These are phyloP conservation scores for Kodamaea anthophila DNA, from an alignment of 1,139 yeast species.

Conservation along the genomic window DNA sequence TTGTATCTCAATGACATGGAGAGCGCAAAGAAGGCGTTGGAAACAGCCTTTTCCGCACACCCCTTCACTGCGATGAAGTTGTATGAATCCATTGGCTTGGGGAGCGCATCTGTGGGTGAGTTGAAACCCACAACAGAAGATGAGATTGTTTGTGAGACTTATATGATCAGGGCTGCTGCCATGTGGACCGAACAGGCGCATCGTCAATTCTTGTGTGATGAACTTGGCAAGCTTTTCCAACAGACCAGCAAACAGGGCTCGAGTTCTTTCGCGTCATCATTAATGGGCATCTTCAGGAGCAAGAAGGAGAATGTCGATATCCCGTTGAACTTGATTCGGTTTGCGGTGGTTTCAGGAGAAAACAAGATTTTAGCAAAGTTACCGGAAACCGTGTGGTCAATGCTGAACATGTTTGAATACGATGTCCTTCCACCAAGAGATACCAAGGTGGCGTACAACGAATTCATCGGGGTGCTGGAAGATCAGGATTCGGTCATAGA, in stretches of 20 bases:
- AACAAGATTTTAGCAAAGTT: conserved; percentile 62
- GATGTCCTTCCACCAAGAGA: conserved; percentile 62
- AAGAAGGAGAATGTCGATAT: conserved; percentile 23
- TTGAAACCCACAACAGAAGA: conserved; percentile 21
- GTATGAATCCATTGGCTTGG: conserved; percentile 35
- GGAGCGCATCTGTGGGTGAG: conserved; percentile 19
- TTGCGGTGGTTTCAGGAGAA: conserved; percentile 66
- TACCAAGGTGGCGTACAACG: conserved; percentile 22
- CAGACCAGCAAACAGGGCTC: neutral
- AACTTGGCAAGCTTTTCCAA: conserved; percentile 33
- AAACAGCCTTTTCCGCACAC: conserved; percentile 47
- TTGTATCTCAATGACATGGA: conserved; percentile 31
- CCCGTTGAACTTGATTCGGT: conserved; percentile 58
- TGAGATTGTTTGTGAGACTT: conserved; percentile 43
- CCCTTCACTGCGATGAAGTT: conserved; percentile 55
- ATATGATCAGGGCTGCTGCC: conserved; percentile 42
- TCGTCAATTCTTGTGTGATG: conserved; percentile 43
- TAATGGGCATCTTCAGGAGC: conserved; percentile 16
- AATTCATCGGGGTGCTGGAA: conserved; percentile 19
- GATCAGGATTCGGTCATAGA: conserved; percentile 17
- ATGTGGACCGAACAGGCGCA: conserved; percentile 46
- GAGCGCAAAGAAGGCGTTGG: conserved; percentile 43
- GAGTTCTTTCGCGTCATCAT: conserved; percentile 9
- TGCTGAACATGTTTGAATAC: conserved; percentile 58
- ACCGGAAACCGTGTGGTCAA: conserved; percentile 57